Evolutionary conservation across 2,329 filamentous ascomycete genomes (phyloP).

Genomic region (Aureobasidium sp.): DNA sequence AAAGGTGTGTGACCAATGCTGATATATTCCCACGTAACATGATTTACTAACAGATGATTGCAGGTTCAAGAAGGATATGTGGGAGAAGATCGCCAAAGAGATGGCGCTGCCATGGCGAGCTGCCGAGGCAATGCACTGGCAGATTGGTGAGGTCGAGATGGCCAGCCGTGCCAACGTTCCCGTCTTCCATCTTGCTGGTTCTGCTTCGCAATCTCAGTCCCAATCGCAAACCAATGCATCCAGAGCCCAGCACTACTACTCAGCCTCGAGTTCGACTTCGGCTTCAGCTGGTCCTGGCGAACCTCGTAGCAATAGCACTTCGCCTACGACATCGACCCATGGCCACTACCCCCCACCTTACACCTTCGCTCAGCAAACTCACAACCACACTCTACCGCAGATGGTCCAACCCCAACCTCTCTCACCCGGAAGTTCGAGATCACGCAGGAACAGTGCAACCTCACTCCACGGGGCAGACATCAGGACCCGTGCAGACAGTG

Average conservation of each 20-base stretch:
- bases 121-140: constrained; percentile 97
- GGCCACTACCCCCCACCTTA: constrained; percentile 6
- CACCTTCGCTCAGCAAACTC: constrained; percentile 20
- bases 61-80: constrained; percentile 98
- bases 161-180: constrained; percentile 81
- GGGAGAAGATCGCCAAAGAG: constrained; percentile 89
- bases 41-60: neutral
- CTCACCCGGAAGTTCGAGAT: constrained; percentile 19
- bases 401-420: constrained; percentile 17
- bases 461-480: constrained; percentile 16
- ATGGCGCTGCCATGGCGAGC: constrained; percentile 94
- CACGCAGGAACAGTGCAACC: constrained; percentile 19
- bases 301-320: constrained; percentile 3
- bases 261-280: constrained; percentile 1
- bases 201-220: constrained; percentile 15
- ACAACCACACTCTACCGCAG: constrained; percentile 27
- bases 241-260: constrained; percentile 13
- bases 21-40: neutral
- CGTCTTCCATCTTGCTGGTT: constrained; percentile 56
- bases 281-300: neutral
- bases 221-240: constrained; percentile 10
- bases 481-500: constrained; percentile 25
- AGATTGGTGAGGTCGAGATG: constrained; percentile 90
- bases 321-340: neutral
- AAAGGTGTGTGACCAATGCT: constrained; percentile 57